These are phyloP conservation scores for Suillus bovinus DNA, from an alignment of 768 basidiomycete species.

Conservation along the genomic window DNA sequence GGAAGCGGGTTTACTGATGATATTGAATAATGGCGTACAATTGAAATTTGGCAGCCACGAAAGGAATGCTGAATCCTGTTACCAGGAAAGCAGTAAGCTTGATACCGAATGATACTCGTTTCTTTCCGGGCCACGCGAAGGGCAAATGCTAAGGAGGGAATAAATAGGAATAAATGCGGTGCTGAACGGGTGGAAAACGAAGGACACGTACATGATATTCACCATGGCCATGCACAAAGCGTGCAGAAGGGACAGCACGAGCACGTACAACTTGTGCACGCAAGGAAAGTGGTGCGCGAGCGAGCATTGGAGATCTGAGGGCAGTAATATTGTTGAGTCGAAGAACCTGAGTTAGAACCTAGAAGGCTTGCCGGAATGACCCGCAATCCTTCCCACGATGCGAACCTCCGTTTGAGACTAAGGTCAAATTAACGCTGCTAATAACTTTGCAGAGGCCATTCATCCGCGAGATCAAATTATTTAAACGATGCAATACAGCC, in stretches of 20 bases:
- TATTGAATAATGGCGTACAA: conserved; percentile 45
- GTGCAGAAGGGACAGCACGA: conserved; percentile 31
- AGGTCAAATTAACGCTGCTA: too few relatives aligned
- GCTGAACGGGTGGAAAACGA: background rate
- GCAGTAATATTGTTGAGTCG: background rate
- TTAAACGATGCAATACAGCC: too few relatives aligned
- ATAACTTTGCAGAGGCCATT: too few relatives aligned
- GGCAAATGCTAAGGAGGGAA: conserved; percentile 49
- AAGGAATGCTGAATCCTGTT: conserved; percentile 66
- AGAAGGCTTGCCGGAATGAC: background rate
- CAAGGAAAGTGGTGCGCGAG: conserved; percentile 42
- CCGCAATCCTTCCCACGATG: conserved; percentile 1
- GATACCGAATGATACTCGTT: conserved; percentile 44
- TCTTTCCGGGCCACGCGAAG: conserved; percentile 53
- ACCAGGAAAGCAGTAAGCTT: conserved; percentile 40
- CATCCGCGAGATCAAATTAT: too few relatives aligned
- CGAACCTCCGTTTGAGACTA: too few relatives aligned
- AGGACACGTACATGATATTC: conserved; percentile 49
- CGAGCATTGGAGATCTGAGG: conserved; percentile 36
- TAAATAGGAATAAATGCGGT: conserved; percentile 2
- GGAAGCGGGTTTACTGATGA: background rate
- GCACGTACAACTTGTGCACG: conserved; percentile 40
- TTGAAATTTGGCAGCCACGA: conserved; percentile 61
- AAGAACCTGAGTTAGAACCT: background rate
- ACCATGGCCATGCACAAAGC: conserved; percentile 50